phyloP scores from a whole-genome alignment of 2,329 filamentous ascomycete genomes.

The Fusarium oxysporum region DNA sequence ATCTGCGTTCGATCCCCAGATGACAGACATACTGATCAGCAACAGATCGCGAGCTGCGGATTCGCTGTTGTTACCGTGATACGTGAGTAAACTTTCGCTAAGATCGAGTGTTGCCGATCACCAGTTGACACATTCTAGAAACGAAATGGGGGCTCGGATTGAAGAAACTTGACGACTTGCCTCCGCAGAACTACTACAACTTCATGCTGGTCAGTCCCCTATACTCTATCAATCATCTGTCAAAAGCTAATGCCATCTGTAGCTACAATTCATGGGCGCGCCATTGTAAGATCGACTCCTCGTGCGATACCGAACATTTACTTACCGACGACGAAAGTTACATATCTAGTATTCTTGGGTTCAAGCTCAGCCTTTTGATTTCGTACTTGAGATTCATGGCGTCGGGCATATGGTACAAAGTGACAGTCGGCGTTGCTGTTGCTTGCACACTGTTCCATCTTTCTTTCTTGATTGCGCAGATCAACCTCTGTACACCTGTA shows the following conservation, averaged over 20 bases:
- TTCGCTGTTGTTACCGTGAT: conserved; percentile 52
- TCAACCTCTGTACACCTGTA: conserved; percentile 53
- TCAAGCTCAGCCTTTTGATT: conserved; percentile 59
- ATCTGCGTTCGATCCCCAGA: background rate
- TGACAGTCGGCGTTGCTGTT: conserved; percentile 51
- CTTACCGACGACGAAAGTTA: conserved; percentile 46
- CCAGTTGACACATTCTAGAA: conserved; percentile 45
- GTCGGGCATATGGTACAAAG: conserved; percentile 47
- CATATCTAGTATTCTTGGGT: conserved; percentile 56
- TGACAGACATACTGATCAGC: background rate
- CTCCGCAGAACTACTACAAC: conserved; percentile 51
- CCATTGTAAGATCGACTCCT: conserved; percentile 52
- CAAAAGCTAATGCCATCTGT: background rate
- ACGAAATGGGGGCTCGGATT: conserved; percentile 59
- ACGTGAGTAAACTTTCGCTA: conserved; percentile 45
- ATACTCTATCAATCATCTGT: fast-evolving
- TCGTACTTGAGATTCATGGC: conserved; percentile 60
- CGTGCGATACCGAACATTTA: background rate
- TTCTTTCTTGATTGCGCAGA: conserved; percentile 50
- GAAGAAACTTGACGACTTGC: conserved; percentile 51
- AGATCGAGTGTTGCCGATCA: background rate
- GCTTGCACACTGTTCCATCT: conserved; percentile 54
- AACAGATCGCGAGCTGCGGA: conserved; percentile 48
- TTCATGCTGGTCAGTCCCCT: conserved; percentile 39
- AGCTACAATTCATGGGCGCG: conserved; percentile 56